These are phyloP conservation scores for Xylaria sp. DNA, from an alignment of 495 filamentous ascomycete genomes.

Conservation along the genomic window DNA sequence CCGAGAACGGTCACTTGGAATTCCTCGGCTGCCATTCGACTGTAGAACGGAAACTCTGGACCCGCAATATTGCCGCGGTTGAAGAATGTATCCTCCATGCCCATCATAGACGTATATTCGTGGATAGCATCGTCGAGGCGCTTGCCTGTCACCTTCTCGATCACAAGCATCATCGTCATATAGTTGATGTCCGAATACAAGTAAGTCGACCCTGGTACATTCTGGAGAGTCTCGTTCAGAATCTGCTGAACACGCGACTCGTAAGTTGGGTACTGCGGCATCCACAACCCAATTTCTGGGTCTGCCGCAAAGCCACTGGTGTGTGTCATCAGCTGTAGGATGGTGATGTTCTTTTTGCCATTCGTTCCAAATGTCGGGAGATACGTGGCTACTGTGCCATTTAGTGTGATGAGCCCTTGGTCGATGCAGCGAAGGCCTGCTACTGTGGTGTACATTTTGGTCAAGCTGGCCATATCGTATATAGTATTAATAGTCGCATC, in stretches of 20 bases:
- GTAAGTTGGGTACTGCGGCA: conserved; percentile 19
- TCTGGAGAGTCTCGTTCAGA: conserved; percentile 33
- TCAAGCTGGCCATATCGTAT: conserved; percentile 44
- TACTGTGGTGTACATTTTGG: conserved; percentile 38
- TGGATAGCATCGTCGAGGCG: conserved; percentile 35
- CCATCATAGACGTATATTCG: conserved; percentile 32
- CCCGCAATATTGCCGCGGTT: conserved; percentile 40
- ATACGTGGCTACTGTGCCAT: conserved; percentile 37
- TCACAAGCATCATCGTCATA: conserved; percentile 38
- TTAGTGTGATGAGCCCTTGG: conserved; percentile 30
- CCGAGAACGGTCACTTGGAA: conserved; percentile 40
- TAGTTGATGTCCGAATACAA: conserved; percentile 42
- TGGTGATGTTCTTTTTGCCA: conserved; percentile 36
- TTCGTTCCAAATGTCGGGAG: conserved; percentile 38
- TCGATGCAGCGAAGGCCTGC: conserved; percentile 37
- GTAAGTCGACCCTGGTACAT: conserved; percentile 38
- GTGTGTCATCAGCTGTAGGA: conserved; percentile 33
- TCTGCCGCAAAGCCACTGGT: conserved; percentile 35
- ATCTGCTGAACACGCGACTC: conserved; percentile 35
- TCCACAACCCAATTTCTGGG: too few species aligned
- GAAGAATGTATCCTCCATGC: conserved; percentile 42
- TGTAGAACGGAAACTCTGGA: conserved; percentile 28
- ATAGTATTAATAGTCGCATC: conserved; percentile 38
- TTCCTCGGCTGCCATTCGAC: conserved; percentile 40
- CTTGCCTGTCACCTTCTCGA: conserved; percentile 34